Conservation (phyloP, 1,139 yeast species). For the Eremothecium coryli region DNA sequence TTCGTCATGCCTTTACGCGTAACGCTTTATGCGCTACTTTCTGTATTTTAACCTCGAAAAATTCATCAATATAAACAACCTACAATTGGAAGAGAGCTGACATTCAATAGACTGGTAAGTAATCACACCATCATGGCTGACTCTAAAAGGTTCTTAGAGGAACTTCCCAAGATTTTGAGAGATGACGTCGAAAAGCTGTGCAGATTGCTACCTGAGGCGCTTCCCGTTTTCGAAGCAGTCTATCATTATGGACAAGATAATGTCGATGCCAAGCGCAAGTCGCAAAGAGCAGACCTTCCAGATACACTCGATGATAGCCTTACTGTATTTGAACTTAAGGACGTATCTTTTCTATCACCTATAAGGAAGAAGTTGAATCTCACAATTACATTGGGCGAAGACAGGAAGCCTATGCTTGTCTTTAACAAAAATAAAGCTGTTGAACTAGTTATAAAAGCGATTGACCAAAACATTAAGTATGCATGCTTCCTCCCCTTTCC, state of each 20-base stretch:
- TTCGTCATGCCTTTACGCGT: too few species aligned
- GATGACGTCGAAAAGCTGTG: constrained; percentile 23
- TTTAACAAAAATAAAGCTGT: constrained; percentile 34
- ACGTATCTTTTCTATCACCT: constrained; percentile 44
- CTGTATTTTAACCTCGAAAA: too few species aligned
- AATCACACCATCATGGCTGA: too few species aligned
- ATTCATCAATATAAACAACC: too few species aligned
- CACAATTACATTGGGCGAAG: constrained; percentile 26
- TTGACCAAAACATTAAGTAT: constrained; percentile 34
- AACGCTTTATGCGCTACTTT: too few species aligned
- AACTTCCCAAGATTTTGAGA: constrained; percentile 16
- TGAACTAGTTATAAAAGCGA: constrained; percentile 31
- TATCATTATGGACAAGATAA: constrained; percentile 20
- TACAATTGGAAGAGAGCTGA: too few species aligned
- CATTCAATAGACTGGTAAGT: too few species aligned
- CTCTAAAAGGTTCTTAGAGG: constrained; percentile 12
- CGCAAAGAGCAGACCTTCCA: constrained; percentile 9
- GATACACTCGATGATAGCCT: constrained; percentile 30
- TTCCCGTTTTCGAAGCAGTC: constrained; percentile 20
- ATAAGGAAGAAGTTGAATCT: constrained; percentile 38
- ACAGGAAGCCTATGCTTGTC: constrained; percentile 34
- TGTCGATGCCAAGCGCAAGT: constrained; percentile 16
- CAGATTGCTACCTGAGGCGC: constrained; percentile 17
- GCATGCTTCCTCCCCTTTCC: constrained; percentile 42
- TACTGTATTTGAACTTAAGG: constrained; percentile 38